These are phyloP conservation scores for Penicillium salamii DNA, from an alignment of 495 filamentous ascomycete genomes.

Conservation along the genomic window DNA sequence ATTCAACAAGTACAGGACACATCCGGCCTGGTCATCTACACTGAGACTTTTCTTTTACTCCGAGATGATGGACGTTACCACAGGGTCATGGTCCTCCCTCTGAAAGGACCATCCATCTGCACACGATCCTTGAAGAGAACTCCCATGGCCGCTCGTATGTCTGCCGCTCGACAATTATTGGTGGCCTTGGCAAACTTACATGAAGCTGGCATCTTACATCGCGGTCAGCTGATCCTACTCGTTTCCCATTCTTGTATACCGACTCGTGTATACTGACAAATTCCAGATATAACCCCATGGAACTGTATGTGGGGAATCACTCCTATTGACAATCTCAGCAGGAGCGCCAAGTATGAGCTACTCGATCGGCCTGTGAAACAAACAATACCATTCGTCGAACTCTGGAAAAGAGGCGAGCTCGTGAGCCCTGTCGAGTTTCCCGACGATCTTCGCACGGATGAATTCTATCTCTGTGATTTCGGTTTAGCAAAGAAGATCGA, in stretches of 20 bases:
- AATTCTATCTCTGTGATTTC: constrained; percentile 53
- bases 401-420: constrained; percentile 18
- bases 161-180: constrained; percentile 30
- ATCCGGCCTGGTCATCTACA: constrained; percentile 24
- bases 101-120: constrained; percentile 27
- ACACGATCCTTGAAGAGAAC: constrained; percentile 8
- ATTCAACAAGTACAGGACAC: constrained; percentile 22
- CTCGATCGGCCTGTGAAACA: constrained; percentile 25
- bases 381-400: constrained; percentile 14
- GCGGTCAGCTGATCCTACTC: constrained; percentile 12
- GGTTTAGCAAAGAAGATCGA: constrained; percentile 37
- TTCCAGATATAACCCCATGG: constrained; percentile 20
- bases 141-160: constrained; percentile 25
- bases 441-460: constrained; percentile 21
- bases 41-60: constrained; percentile 17
- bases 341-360: constrained; percentile 19
- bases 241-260: no score
- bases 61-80: constrained; percentile 12
- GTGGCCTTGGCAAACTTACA: constrained; percentile 23
- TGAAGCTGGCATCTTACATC: constrained; percentile 23
- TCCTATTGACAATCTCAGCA: constrained; percentile 16
- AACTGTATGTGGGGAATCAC: constrained; percentile 22
- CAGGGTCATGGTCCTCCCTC: constrained; percentile 27
- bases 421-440: constrained; percentile 14
- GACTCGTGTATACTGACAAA: no score